These are phyloP conservation scores for Lophium mytilinum DNA, from an alignment of 495 filamentous ascomycete species.

Conservation along the genomic window DNA sequence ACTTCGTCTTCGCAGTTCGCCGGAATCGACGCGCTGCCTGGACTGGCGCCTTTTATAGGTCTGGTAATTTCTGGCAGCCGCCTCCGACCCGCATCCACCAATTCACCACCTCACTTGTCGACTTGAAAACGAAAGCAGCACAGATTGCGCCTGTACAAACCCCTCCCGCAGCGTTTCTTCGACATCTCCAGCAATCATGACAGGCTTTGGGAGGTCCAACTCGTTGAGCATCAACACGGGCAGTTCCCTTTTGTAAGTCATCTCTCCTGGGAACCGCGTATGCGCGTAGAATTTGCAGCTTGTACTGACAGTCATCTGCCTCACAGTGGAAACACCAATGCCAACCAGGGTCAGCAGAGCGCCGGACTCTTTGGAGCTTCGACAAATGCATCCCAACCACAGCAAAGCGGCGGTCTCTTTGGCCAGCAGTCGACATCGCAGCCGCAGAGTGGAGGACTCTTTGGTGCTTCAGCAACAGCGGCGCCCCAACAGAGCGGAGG, in stretches of 20 bases:
- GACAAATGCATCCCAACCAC: slow-evolving; percentile 15
- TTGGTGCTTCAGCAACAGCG: slow-evolving; percentile 35
- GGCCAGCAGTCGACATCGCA: slow-evolving; percentile 33
- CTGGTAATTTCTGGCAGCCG: no score
- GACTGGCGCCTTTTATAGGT: no score
- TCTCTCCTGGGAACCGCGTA: no score
- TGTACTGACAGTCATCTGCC: no score
- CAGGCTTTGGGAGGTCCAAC: slow-evolving; percentile 47
- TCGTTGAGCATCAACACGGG: slow-evolving; percentile 75
- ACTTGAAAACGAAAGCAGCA: no score
- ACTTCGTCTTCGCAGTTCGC: no score
- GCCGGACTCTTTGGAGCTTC: slow-evolving; percentile 18
- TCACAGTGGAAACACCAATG: slow-evolving; percentile 21
- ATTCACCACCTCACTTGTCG: no score
- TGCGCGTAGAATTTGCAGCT: no score
- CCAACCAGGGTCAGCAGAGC: slow-evolving; percentile 20
- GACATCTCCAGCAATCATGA: slow-evolving; percentile 5
- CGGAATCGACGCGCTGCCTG: no score
- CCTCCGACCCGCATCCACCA: no score
- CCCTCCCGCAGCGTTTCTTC: no score
- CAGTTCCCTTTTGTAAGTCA: slow-evolving; percentile 59
- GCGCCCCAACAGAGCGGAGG: slow-evolving; percentile 39
- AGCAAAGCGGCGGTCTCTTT: slow-evolving; percentile 17
- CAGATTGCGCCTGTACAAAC: no score
- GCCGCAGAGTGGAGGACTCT: slow-evolving; percentile 36